phyloP scores from a whole-genome alignment of 108 stramenopile genomes.

The Nitzschia putrida region DNA sequence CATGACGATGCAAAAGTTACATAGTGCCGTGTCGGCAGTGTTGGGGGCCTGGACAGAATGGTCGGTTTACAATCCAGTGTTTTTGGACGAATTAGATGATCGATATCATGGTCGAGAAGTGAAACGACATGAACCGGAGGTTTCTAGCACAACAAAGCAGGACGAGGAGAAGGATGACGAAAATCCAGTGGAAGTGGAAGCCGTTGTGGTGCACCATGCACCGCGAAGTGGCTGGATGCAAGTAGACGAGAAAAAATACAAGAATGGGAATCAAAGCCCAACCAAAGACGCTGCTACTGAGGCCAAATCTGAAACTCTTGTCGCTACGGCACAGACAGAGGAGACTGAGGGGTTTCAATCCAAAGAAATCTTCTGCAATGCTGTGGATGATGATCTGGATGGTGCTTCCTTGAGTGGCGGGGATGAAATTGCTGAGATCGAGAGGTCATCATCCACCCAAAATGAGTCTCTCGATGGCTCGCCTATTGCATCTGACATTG shows the following conservation, averaged over 20 bases:
- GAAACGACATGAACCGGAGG: neutral
- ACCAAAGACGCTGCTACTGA: neutral
- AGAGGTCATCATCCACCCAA: slow-evolving; percentile 4
- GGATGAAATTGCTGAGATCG: neutral
- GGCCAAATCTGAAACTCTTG: neutral
- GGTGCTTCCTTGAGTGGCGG: slow-evolving; percentile 12
- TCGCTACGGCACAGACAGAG: too few species aligned
- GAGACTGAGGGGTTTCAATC: neutral
- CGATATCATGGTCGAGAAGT: slow-evolving; percentile 73
- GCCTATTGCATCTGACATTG: slow-evolving; percentile 27
- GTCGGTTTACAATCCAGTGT: slow-evolving; percentile 77
- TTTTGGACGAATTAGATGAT: slow-evolving; percentile 72
- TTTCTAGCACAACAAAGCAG: too few species aligned
- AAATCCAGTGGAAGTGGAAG: slow-evolving; percentile 11
- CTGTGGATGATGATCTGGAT: slow-evolving; percentile 19
- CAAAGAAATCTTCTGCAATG: neutral
- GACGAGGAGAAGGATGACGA: neutral
- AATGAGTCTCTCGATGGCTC: slow-evolving; percentile 4
- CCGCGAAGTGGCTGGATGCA: slow-evolving; percentile 42
- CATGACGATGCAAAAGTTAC: slow-evolving; percentile 72
- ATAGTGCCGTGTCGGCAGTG: slow-evolving; percentile 65
- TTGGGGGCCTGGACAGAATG: slow-evolving; percentile 85
- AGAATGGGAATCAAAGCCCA: neutral
- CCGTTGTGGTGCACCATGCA: slow-evolving; percentile 9
- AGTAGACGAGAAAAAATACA: slow-evolving; percentile 20